Conservation (phyloP, 495 filamentous ascomycete species). For the Aspergillus incahuasiensis region DNA sequence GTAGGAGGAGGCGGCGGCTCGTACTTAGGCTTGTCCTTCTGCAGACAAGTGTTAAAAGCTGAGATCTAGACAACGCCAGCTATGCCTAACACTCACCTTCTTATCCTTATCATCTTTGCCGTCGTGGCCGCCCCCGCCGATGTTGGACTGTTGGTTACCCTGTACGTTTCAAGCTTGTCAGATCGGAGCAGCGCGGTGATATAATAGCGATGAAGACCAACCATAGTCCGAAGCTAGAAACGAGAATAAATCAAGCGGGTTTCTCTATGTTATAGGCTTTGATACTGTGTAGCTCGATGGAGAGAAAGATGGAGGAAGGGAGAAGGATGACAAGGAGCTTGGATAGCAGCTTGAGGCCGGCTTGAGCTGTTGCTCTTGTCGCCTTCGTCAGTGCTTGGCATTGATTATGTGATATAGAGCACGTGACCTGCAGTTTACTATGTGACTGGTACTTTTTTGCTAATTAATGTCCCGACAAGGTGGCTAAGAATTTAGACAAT, state of each 20-base stretch:
- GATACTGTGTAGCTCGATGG: neutral
- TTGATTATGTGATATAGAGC: conserved; percentile 2
- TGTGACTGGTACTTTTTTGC: no score
- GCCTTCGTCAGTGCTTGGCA: conserved; percentile 18
- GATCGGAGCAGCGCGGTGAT: conserved; percentile 11
- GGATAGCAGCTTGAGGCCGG: conserved; percentile 4
- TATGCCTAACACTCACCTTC: conserved; percentile 57
- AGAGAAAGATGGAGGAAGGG: neutral
- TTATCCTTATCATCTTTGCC: conserved; percentile 86
- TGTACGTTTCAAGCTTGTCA: conserved; percentile 26
- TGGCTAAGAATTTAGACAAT: neutral
- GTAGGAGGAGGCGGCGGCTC: conserved; percentile 96
- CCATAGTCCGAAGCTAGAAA: conserved; percentile 28
- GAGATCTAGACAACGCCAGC: neutral
- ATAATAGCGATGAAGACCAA: conserved; percentile 20
- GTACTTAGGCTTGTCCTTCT: conserved; percentile 99
- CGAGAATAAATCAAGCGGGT: neutral
- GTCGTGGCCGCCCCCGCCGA: conserved; percentile 70
- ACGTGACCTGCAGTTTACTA: neutral
- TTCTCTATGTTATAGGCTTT: neutral
- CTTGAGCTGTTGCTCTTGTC: conserved; percentile 21
- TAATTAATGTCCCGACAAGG: neutral
- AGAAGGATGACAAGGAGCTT: conserved; percentile 2
- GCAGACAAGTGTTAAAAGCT: neutral
- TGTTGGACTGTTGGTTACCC: conserved; percentile 80